Evolutionary conservation across 2,329 filamentous ascomycete species (phyloP).

Genomic region (Aspergillus tamarii): DNA sequence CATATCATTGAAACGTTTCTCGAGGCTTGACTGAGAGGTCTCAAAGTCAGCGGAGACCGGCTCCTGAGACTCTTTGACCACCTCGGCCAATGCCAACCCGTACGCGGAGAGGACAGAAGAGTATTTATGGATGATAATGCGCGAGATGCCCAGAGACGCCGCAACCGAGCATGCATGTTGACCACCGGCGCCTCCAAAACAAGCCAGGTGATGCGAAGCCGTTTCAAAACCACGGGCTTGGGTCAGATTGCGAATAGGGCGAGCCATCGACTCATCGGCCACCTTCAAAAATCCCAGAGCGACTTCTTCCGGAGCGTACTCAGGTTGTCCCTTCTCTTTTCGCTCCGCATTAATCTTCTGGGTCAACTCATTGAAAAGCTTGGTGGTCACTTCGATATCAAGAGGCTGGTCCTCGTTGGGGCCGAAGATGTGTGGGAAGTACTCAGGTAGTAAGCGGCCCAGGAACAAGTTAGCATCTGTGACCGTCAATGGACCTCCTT

Average conservation of each 20-base stretch:
- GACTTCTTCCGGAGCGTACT: constrained; percentile 55
- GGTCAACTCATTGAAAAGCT: constrained; percentile 74
- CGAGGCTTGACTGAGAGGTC: constrained; percentile 50
- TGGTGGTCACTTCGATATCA: constrained; percentile 74
- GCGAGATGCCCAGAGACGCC: constrained; percentile 77
- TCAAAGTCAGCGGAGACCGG: constrained; percentile 60
- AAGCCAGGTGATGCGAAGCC: constrained; percentile 84
- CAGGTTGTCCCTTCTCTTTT: constrained; percentile 45
- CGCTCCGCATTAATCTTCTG: constrained; percentile 60
- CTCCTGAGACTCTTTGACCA: constrained; percentile 82
- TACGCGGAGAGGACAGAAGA: constrained; percentile 92
- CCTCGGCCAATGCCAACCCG: constrained; percentile 89
- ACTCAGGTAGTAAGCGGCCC: constrained; percentile 82
- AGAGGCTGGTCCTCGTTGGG: constrained; percentile 83
- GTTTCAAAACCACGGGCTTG: constrained; percentile 93
- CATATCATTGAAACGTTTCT: constrained; percentile 74
- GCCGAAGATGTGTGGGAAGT: constrained; percentile 96
- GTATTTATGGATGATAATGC: constrained; percentile 86
- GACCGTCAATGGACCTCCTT: constrained; percentile 86
- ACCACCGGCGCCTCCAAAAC: constrained; percentile 88
- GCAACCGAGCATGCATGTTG: constrained; percentile 93
- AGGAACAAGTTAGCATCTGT: constrained; percentile 91
- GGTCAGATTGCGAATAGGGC: constrained; percentile 86
- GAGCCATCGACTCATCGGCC: constrained; percentile 49
- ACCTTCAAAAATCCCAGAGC: constrained; percentile 47